A percentile compares a stretch with the other conserved stretches of the same genome.
phyloP scores from a whole-genome alignment of 83 land plant species.

The Isoetes engelmannii region DNA sequence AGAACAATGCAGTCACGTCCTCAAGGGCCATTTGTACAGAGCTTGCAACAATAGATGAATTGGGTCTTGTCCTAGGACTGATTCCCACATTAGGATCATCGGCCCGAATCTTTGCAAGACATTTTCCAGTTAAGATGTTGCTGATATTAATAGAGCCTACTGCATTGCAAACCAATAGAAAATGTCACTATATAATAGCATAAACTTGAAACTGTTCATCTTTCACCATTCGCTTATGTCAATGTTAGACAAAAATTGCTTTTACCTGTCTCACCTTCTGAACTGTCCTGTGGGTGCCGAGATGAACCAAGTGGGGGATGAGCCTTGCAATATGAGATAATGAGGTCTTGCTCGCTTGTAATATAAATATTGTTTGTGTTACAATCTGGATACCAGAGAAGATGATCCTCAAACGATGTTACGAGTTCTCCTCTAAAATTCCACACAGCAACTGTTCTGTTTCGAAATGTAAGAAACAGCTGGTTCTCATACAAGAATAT shows the following conservation, averaged over 20 bases:
- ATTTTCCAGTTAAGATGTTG: conserved; percentile 15
- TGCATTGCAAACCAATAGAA: neutral
- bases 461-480: conserved; percentile 74
- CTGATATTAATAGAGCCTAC: conserved; percentile 8
- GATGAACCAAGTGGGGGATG: conserved; percentile 21
- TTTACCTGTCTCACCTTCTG: conserved; percentile 37
- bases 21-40: conserved; percentile 10
- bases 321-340: conserved; percentile 88
- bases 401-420: conserved; percentile 91
- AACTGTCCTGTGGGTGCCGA: conserved; percentile 28
- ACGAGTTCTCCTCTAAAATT: conserved; percentile 90
- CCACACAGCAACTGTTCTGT: conserved; percentile 88
- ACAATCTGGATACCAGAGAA: conserved; percentile 89
- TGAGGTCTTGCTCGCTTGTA: conserved; percentile 90
- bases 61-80: conserved; percentile 2
- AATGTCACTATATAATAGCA: too few species aligned
- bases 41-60: conserved; percentile 5
- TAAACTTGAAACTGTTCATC: too few species aligned
- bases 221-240: too few species aligned
- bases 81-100: conserved; percentile 12
- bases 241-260: neutral
- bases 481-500: conserved; percentile 91
- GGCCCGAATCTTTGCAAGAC: conserved; percentile 15
- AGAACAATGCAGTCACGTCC: conserved; percentile 15
- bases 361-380: conserved; percentile 90